Evolutionary conservation across 805 yeast genomes (phyloP).

Genomic region (Cyberlindnera misumaiensis): DNA sequence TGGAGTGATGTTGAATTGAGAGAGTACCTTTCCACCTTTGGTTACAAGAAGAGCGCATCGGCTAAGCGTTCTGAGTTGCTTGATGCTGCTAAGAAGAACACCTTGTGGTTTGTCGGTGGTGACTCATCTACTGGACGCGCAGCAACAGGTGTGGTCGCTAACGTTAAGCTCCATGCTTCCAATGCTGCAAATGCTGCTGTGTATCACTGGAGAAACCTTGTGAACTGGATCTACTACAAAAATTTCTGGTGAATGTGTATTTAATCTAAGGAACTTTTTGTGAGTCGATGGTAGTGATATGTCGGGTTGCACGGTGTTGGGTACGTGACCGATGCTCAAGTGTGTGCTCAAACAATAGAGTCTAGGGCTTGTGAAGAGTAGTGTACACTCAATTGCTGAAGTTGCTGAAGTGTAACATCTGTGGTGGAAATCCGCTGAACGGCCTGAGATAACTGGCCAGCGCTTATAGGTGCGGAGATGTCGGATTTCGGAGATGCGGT

Average conservation of each 20-base stretch:
- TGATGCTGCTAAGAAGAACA: conserved; percentile 33
- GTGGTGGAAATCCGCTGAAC: too few relatives aligned
- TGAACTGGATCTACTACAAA: conserved; percentile 6
- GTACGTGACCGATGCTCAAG: too few relatives aligned
- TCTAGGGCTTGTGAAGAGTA: too few relatives aligned
- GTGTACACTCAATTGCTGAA: too few relatives aligned
- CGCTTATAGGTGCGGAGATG: too few relatives aligned
- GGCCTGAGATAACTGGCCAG: too few relatives aligned
- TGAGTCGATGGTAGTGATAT: too few relatives aligned
- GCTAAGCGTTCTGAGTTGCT: conserved; percentile 30
- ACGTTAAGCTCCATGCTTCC: conserved; percentile 7
- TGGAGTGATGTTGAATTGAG: conserved; percentile 39
- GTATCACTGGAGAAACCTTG: conserved; percentile 4
- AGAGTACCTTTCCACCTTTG: conserved; percentile 35
- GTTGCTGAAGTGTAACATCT: too few relatives aligned
- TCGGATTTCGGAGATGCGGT: too few relatives aligned
- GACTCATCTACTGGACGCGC: conserved; percentile 7
- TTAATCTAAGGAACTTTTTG: neutral
- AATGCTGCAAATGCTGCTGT: conserved; percentile 7
- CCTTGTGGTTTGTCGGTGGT: conserved; percentile 31
- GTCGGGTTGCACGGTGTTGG: too few relatives aligned
- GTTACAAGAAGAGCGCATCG: conserved; percentile 26
- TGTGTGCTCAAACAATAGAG: too few relatives aligned
- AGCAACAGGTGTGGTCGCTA: neutral
- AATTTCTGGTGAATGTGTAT: neutral